Evolutionary conservation across 2,329 filamentous ascomycete genomes (phyloP).

Genomic region (Penicillium italicum): DNA sequence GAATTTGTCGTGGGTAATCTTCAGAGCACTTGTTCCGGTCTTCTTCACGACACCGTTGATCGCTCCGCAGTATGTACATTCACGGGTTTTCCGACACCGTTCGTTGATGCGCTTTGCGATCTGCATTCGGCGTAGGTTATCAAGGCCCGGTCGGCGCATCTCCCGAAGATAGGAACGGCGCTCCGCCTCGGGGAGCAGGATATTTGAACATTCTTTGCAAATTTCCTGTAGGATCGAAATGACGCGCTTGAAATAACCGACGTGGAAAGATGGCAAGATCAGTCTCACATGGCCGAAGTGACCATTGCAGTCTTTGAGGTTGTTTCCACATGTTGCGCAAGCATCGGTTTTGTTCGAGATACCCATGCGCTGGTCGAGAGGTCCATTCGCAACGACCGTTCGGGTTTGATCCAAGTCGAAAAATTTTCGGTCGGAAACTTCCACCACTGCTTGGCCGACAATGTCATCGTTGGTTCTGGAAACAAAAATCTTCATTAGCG

Average conservation of each 20-base stretch:
- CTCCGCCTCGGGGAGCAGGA: constrained; percentile 77
- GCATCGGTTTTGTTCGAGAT: constrained; percentile 77
- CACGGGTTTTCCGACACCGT: constrained; percentile 81
- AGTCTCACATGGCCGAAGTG: constrained; percentile 94
- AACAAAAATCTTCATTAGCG: constrained; percentile 15
- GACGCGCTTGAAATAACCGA: constrained; percentile 91
- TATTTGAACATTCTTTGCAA: constrained; percentile 87
- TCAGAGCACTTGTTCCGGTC: constrained; percentile 73
- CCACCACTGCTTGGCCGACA: constrained; percentile 88
- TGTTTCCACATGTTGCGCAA: constrained; percentile 80
- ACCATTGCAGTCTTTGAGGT: constrained; percentile 80
- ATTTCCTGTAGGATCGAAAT: constrained; percentile 91
- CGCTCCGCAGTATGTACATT: constrained; percentile 73
- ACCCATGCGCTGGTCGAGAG: constrained; percentile 82
- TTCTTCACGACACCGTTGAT: constrained; percentile 92
- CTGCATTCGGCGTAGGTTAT: constrained; percentile 78
- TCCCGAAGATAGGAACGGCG: constrained; percentile 74
- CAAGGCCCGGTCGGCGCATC: constrained; percentile 74
- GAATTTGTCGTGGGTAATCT: constrained; percentile 92
- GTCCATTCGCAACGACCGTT: constrained; percentile 73
- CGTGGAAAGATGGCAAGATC: constrained; percentile 88
- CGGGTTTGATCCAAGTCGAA: constrained; percentile 84
- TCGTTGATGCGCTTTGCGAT: constrained; percentile 86
- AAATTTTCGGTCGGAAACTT: constrained; percentile 88
- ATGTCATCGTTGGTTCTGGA: constrained; percentile 84